Percentiles rank a stretch among this genome's conserved stretches.
Evolutionary conservation across 257 asterid genomes (phyloP).

Genomic region (Apocynum venetum): DNA sequence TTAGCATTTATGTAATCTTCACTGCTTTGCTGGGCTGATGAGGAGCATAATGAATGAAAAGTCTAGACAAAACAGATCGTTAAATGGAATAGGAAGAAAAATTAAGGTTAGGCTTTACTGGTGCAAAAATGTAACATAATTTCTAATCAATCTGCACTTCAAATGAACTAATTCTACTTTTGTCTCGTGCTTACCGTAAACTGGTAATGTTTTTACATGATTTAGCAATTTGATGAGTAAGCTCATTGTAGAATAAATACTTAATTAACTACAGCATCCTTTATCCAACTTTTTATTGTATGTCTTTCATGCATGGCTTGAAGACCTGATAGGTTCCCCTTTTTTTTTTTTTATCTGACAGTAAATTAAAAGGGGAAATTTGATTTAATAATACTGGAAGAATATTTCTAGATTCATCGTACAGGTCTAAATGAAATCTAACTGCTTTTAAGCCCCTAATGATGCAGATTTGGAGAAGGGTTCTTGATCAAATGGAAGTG

Average conservation of each 20-base stretch:
- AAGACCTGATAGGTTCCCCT: neutral
- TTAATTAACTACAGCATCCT: neutral
- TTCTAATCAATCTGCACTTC: neutral
- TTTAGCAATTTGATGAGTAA: neutral
- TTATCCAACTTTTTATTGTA: neutral
- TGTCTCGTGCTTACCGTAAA: neutral
- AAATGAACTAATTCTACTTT: neutral
- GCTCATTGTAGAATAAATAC: neutral
- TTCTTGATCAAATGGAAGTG: slow-evolving; percentile 32
- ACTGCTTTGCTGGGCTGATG: neutral
- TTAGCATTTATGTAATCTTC: neutral
- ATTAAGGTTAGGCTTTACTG: neutral
- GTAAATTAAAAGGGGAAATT: neutral
- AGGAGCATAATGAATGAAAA: neutral
- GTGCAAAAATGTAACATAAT: neutral
- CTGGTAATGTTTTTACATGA: neutral
- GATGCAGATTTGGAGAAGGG: slow-evolving; percentile 54
- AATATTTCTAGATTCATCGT: neutral
- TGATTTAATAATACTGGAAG: neutral
- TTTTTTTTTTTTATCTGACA: neutral
- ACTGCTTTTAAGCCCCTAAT: neutral
- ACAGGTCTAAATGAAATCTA: neutral
- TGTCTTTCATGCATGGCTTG: neutral
- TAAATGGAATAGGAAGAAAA: neutral
- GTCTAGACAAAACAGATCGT: neutral